phyloP scores from a whole-genome alignment of 108 stramenopile genomes.

The Craspedostauros australis region DNA sequence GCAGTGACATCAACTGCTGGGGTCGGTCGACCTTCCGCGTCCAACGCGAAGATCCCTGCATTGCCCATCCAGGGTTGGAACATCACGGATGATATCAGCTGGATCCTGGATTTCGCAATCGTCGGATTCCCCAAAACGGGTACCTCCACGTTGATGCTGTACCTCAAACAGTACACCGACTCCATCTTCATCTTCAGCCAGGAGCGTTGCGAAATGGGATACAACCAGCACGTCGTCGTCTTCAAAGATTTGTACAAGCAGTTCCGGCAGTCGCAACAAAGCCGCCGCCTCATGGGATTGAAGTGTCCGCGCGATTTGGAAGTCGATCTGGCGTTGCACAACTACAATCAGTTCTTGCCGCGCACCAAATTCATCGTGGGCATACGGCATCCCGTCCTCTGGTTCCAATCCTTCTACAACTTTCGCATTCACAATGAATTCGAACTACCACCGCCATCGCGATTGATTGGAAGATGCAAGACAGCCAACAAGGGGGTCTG shows the following conservation, averaged over 20 bases:
- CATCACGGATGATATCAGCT: constrained; percentile 28
- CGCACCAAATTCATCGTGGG: constrained; percentile 63
- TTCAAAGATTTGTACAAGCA: constrained; percentile 25
- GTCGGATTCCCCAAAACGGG: constrained; percentile 78
- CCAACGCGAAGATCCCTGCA: too few species aligned
- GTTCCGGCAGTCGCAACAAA: constrained; percentile 1
- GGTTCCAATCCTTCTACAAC: constrained; percentile 78
- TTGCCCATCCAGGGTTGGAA: constrained; percentile 34
- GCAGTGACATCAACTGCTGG: too few species aligned
- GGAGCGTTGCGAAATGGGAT: constrained; percentile 48
- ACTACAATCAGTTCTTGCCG: constrained; percentile 39
- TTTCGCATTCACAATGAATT: constrained; percentile 54
- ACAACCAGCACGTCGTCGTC: constrained; percentile 28
- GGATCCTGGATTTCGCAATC: constrained; percentile 68
- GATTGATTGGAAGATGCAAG: constrained; percentile 26
- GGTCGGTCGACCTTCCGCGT: too few species aligned
- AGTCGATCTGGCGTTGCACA: constrained; percentile 18
- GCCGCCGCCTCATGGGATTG: constrained; percentile 18
- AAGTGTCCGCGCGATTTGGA: constrained; percentile 52
- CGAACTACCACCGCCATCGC: constrained; percentile 34
- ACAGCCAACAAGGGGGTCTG: constrained; percentile 37
- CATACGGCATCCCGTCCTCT: constrained; percentile 62
- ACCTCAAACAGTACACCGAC: constrained; percentile 22
- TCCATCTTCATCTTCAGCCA: constrained; percentile 26
- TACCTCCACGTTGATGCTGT: constrained; percentile 61